Conservation (phyloP, 805 yeast species). For the Metschnikowia amazonensis region DNA sequence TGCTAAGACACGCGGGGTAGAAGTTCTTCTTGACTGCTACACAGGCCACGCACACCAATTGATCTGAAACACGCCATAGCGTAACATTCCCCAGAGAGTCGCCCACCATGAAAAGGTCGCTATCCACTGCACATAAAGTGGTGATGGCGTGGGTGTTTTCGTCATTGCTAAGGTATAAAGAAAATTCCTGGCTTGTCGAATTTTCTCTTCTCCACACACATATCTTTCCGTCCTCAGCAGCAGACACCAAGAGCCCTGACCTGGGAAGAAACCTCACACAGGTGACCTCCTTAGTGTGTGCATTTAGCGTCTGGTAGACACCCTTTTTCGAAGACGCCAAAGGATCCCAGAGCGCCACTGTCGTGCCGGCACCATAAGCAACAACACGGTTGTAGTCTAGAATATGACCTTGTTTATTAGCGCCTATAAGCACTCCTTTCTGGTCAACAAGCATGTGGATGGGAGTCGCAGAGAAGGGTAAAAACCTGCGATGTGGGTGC, state of each 20-base stretch:
- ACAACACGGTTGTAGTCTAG: constrained; percentile 51
- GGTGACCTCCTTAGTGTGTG: constrained; percentile 61
- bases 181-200: constrained; percentile 16
- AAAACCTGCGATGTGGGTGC: constrained; percentile 15
- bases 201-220: constrained; percentile 50
- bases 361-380: constrained; percentile 70
- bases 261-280: constrained; percentile 53
- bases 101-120: constrained; percentile 51
- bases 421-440: constrained; percentile 68
- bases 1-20: constrained; percentile 40
- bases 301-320: constrained; percentile 52
- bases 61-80: constrained; percentile 44
- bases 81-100: constrained; percentile 57
- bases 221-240: constrained; percentile 63
- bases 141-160: constrained; percentile 45
- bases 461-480: background rate
- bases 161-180: constrained; percentile 17
- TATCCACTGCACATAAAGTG: constrained; percentile 42
- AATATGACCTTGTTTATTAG: constrained; percentile 61
- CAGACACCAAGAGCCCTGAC: constrained; percentile 49
- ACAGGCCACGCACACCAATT: constrained; percentile 24
- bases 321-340: constrained; percentile 40
- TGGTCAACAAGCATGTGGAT: constrained; percentile 14
- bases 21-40: constrained; percentile 45
- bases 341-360: constrained; percentile 71